Evolutionary conservation across 1,139 yeast species (phyloP).

Genomic region (Yamadazyma siamensis): DNA sequence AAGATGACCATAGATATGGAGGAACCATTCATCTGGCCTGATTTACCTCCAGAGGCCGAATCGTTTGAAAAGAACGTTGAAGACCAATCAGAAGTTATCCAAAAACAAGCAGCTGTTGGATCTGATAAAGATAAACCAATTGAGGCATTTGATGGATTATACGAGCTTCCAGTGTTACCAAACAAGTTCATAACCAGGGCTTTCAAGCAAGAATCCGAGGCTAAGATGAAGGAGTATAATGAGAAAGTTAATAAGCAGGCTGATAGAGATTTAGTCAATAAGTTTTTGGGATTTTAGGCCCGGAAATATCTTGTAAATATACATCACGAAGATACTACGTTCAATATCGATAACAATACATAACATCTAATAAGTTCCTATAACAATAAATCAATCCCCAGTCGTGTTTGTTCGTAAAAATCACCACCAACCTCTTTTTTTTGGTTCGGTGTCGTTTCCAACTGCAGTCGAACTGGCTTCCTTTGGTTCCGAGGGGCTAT

Average conservation of each 20-base stretch:
- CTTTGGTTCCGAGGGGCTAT: constrained; percentile 19
- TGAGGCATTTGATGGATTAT: constrained; percentile 72
- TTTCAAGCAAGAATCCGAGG: constrained; percentile 38
- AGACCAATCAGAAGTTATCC: constrained; percentile 27
- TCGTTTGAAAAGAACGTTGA: constrained; percentile 20
- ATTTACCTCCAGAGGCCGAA: constrained; percentile 38
- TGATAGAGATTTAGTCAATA: constrained; percentile 31
- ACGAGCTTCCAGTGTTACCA: constrained; percentile 69
- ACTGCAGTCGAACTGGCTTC: neutral
- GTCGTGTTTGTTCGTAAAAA: too few species aligned
- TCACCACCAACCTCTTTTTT: neutral
- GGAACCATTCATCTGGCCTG: constrained; percentile 94
- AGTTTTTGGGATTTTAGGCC: constrained; percentile 19
- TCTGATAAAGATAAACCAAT: constrained; percentile 69
- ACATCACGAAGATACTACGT: too few species aligned
- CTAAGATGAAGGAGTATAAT: constrained; percentile 29
- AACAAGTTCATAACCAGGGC: constrained; percentile 65
- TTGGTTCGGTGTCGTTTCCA: too few species aligned
- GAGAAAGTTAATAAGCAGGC: constrained; percentile 21
- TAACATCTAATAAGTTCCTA: neutral
- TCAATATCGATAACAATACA: too few species aligned
- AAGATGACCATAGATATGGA: constrained; percentile 95
- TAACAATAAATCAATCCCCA: too few species aligned
- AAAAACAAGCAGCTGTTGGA: constrained; percentile 42
- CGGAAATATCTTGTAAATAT: constrained; percentile 5